Evolutionary conservation across 345 rosid genomes (phyloP).

Genomic region (Eucalyptus urophylla): DNA sequence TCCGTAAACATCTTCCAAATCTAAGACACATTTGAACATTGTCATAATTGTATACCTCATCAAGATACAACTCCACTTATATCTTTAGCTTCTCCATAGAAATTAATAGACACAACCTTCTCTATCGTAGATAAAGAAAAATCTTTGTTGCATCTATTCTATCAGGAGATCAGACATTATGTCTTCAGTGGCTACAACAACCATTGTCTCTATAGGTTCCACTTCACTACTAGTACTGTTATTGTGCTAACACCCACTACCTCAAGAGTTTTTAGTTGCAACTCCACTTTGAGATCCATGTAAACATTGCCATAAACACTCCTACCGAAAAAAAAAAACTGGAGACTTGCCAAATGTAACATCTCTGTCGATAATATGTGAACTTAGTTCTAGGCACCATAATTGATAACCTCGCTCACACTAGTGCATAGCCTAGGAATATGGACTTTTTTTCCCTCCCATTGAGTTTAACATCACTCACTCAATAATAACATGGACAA

Average conservation of each 20-base stretch:
- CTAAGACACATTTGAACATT: not conserved
- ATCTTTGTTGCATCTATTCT: not conserved
- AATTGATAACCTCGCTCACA: not conserved
- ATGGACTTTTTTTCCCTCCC: not conserved
- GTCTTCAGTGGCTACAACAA: not conserved
- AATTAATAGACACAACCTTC: not conserved
- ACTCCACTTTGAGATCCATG: not conserved
- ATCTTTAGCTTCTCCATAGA: not conserved
- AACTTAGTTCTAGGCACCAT: not conserved
- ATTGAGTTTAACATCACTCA: not conserved
- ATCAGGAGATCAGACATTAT: not conserved
- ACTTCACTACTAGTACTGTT: not conserved
- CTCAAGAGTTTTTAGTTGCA: not conserved
- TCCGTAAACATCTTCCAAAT: not conserved
- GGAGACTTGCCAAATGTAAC: not conserved
- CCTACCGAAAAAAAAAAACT: rapidly evolving
- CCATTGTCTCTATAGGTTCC: not conserved
- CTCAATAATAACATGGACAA: not conserved
- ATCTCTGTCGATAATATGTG: not conserved
- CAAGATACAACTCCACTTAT: not conserved
- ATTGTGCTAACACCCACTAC: not conserved
- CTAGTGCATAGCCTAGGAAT: not conserved
- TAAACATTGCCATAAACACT: not conserved
- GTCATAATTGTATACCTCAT: not conserved
- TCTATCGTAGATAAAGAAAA: not conserved